Base-by-base conservation (phyloP, 2,329 filamentous ascomycete species). In the Diaporthe helianthi region DNA sequence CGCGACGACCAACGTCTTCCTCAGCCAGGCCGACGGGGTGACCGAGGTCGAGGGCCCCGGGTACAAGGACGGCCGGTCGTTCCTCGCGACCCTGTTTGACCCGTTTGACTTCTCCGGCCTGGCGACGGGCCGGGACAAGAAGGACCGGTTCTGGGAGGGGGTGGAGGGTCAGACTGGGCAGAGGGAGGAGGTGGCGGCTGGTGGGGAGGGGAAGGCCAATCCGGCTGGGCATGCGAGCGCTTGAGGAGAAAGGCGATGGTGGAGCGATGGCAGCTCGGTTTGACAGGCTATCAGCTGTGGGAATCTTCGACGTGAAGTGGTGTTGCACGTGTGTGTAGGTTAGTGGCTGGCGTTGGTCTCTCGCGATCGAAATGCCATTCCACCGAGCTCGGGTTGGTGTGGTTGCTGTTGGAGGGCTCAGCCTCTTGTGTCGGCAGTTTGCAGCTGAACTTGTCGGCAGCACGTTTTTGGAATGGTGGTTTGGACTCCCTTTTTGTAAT, bases 21-120 rank as follows among this genome's bases (percentile, higher is more conserved):
- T 84, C n/a, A 78, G 76, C 1, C 70, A 72, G 54, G 80, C 83
- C 69, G 81, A 83, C 69, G 80, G 80, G 5, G 71, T 74, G 7
- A 79, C 78, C 4, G 79, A 81, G 73, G 70, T 79, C 13, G 69
- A 74, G 24, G 78, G 78, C 0, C 70, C 72, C 2, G 78, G 76
- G 1, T 78, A 76, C 72, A 66, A 75, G 65, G 77, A 80, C 73
- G 66, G 73, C 36, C 76, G 78, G 65, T 31, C 66, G 19, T 69
- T 72, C 44, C n/a, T 73, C 22, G 60, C 70, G 22, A 74, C 72
- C 4, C 36, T 74, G 26, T 2, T 79, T 26, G 78, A 79, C 68
- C 78, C 78, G 24, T 78, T 79, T 63, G 76, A 76, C 9, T 77
- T 5, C 26, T 33, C 44, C 73, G 75, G 75, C 17, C 49, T 75